phyloP scores from a whole-genome alignment of 1,284 basidiomycete genomes.

The Polyporus tsugae region DNA sequence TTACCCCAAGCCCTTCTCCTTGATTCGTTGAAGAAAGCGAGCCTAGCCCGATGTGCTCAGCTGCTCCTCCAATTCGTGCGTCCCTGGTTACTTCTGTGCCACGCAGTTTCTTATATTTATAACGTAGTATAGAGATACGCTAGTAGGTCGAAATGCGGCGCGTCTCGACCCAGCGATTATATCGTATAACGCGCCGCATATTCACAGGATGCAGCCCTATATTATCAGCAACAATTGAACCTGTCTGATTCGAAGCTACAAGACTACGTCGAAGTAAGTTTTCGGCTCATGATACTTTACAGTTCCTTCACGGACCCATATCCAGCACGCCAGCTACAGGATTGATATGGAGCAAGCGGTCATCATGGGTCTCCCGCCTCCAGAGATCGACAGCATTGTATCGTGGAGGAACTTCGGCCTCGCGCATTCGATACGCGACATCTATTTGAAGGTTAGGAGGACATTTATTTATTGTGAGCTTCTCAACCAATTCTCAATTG shows the following conservation, averaged over 20 bases:
- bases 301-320: not conserved
- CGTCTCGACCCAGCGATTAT: not conserved
- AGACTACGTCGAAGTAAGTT: slow-evolving; percentile 57
- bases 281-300: not conserved
- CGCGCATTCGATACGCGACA: slow-evolving; percentile 49
- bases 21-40: slow-evolving; percentile 40
- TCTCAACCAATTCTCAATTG: not conserved
- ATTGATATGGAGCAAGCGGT: slow-evolving; percentile 53
- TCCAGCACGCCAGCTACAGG: slow-evolving; percentile 52
- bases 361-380: slow-evolving; percentile 57
- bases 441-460: slow-evolving; percentile 46
- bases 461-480: not conserved
- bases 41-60: slow-evolving; percentile 46
- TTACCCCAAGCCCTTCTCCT: slow-evolving; percentile 41
- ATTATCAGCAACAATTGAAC: slow-evolving; percentile 54
- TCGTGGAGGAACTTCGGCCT: slow-evolving; percentile 54
- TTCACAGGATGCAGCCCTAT: slow-evolving; percentile 53
- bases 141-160: slow-evolving; percentile 39
- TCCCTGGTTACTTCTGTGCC: not conserved
- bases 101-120: not conserved
- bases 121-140: slow-evolving; percentile 53
- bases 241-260: slow-evolving; percentile 54
- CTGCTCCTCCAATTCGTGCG: slow-evolving; percentile 48
- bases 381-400: slow-evolving; percentile 46
- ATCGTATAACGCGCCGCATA: not conserved